Evolutionary conservation across 2,329 filamentous ascomycete genomes (phyloP).

Genomic region (Fusarium illudens): DNA sequence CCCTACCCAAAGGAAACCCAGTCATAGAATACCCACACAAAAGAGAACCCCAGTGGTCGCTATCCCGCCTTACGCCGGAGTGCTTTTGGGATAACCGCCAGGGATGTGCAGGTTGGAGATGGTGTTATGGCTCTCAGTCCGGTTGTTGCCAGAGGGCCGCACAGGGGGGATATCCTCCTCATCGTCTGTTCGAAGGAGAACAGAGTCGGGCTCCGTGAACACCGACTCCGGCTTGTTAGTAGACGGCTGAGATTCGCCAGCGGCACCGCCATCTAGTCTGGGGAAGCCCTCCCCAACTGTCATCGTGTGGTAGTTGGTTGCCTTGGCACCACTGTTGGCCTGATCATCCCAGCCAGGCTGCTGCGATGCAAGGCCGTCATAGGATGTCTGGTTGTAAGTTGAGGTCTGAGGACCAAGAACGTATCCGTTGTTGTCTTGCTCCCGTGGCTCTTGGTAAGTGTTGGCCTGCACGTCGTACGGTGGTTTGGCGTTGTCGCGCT

Average conservation of each 20-base stretch:
- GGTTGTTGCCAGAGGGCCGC: slow-evolving; percentile 40
- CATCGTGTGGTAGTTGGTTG: slow-evolving; percentile 27
- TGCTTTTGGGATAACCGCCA: slow-evolving; percentile 66
- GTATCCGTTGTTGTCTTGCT: slow-evolving; percentile 11
- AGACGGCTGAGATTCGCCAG: slow-evolving; percentile 6
- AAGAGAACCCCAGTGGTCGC: slow-evolving; percentile 19
- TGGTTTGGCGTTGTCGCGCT: slow-evolving; percentile 10
- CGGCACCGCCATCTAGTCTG: slow-evolving; percentile 22
- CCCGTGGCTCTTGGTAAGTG: slow-evolving; percentile 12
- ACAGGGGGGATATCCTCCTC: slow-evolving; percentile 33
- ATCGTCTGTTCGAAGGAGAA: slow-evolving; percentile 36
- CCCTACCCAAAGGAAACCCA: slow-evolving; percentile 11
- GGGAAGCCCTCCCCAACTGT: slow-evolving; percentile 39
- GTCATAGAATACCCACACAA: slow-evolving; percentile 13
- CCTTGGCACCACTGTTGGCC: slow-evolving; percentile 18
- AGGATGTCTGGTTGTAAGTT: slow-evolving; percentile 14
- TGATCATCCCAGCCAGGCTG: slow-evolving; percentile 13
- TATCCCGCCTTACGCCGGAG: slow-evolving; percentile 58
- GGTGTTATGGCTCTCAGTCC: slow-evolving; percentile 59
- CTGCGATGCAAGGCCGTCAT: slow-evolving; percentile 14
- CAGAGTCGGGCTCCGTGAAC: slow-evolving; percentile 34
- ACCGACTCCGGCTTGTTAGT: slow-evolving; percentile 24
- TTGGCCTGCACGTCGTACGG: slow-evolving; percentile 13
- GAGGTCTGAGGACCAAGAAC: slow-evolving; percentile 5
- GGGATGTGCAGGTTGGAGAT: slow-evolving; percentile 75